Conservation (phyloP, 305 asterid species). For the Rubia tinctorum region DNA sequence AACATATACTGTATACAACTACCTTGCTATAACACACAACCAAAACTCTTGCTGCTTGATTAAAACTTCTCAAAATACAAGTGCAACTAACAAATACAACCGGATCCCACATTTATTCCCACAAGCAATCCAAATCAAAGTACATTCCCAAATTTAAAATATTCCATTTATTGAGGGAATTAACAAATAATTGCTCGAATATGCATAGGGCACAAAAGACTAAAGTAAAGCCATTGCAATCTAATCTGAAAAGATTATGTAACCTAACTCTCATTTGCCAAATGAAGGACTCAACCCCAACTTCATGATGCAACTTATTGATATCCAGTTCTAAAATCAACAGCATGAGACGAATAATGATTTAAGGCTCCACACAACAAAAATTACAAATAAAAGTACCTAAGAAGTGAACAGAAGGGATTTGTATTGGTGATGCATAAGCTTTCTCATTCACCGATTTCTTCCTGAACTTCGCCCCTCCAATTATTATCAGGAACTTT, state of each 20-base stretch:
- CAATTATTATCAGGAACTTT: conserved; percentile 60
- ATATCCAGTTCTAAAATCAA: neutral
- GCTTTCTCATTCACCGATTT: conserved; percentile 56
- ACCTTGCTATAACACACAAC: neutral
- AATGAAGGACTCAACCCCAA: neutral
- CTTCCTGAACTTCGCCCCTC: conserved; percentile 72
- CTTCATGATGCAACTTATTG: neutral
- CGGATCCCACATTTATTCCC: neutral
- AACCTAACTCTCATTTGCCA: neutral
- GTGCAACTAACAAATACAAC: neutral
- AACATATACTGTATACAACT: neutral
- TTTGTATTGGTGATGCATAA: conserved; percentile 51
- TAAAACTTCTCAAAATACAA: conserved; percentile 2
- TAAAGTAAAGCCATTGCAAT: neutral
- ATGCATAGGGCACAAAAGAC: neutral
- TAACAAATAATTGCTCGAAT: neutral
- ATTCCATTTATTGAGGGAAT: neutral
- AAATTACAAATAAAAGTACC: conserved; percentile 17
- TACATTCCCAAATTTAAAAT: neutral
- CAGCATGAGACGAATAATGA: neutral
- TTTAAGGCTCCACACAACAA: neutral
- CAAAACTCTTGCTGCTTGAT: neutral
- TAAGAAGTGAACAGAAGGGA: conserved; percentile 87
- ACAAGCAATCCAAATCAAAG: neutral
- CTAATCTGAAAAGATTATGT: neutral